phyloP scores from a whole-genome alignment of 352 stramenopile genomes.

The Phytophthora capsici region DNA sequence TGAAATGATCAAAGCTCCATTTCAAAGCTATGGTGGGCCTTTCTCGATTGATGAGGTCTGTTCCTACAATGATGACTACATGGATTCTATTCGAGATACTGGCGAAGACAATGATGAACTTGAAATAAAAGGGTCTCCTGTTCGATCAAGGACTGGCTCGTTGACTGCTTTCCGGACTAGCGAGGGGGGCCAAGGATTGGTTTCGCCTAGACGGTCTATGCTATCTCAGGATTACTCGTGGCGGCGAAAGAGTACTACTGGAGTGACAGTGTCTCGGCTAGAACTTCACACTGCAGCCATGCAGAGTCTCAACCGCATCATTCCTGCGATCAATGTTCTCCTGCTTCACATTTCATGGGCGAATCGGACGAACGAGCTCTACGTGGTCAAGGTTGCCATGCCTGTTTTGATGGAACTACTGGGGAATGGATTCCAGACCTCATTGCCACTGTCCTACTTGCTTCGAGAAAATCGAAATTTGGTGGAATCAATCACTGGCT shows the following conservation, averaged over 20 bases:
- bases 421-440: slow-evolving; percentile 76
- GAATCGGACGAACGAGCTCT: slow-evolving; percentile 64
- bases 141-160: slow-evolving; percentile 25
- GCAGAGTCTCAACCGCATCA: slow-evolving; percentile 65
- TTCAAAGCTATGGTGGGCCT: slow-evolving; percentile 62
- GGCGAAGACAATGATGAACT: slow-evolving; percentile 34
- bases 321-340: slow-evolving; percentile 59
- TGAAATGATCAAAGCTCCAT: slow-evolving; percentile 70
- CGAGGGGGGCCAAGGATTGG: slow-evolving; percentile 17
- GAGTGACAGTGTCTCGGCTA: slow-evolving; percentile 17
- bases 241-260: slow-evolving; percentile 34
- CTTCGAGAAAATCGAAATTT: slow-evolving; percentile 76
- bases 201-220: slow-evolving; percentile 30
- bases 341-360: slow-evolving; percentile 69
- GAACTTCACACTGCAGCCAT: slow-evolving; percentile 51
- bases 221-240: slow-evolving; percentile 34
- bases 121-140: slow-evolving; percentile 30
- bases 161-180: slow-evolving; percentile 1
- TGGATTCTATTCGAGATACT: slow-evolving; percentile 30
- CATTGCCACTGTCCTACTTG: slow-evolving; percentile 67
- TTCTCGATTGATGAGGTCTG: slow-evolving; percentile 67
- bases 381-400: slow-evolving; percentile 63
- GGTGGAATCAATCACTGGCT: slow-evolving; percentile 76
- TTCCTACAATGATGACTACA: slow-evolving; percentile 56
- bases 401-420: slow-evolving; percentile 74